Conservation (phyloP, 2,329 filamentous ascomycete genomes). For the Fusarium sororula region DNA sequence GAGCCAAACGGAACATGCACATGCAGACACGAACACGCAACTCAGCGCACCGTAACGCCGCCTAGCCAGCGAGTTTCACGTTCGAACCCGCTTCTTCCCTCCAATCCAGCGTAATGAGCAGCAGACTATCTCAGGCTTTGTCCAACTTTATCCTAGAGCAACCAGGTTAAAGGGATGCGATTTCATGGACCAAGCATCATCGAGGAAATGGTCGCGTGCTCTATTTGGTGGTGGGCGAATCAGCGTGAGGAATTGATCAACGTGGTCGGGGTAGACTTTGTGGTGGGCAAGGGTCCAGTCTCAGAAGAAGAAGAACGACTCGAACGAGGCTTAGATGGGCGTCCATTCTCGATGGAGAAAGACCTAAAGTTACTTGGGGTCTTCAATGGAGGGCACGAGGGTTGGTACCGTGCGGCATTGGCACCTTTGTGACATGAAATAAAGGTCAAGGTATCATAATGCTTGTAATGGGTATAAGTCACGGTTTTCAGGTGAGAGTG, state of each 20-base stretch:
- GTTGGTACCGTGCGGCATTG: constrained; percentile 12
- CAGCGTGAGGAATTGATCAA: constrained; percentile 45
- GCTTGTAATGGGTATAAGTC: constrained; percentile 19
- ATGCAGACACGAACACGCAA: constrained; percentile 25
- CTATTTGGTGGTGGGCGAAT: constrained; percentile 46
- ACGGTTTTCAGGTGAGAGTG: not conserved
- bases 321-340: constrained; percentile 37
- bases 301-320: constrained; percentile 33
- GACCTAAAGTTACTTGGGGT: constrained; percentile 5
- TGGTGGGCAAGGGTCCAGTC: constrained; percentile 35
- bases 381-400: constrained; percentile 21
- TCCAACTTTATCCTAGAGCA: constrained; percentile 27
- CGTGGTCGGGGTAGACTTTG: constrained; percentile 46
- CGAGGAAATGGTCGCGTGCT: constrained; percentile 56
- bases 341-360: constrained; percentile 23
- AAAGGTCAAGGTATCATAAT: constrained; percentile 12
- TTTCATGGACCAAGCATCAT: constrained; percentile 55
- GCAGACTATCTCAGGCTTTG: constrained; percentile 18
- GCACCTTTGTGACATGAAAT: constrained; percentile 4
- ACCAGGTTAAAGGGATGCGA: constrained; percentile 32
- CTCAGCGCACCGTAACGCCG: constrained; percentile 19
- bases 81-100: constrained; percentile 36
- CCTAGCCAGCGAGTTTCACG: constrained; percentile 31
- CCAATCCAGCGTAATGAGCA: constrained; percentile 35
- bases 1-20: constrained; percentile 13